Conservation (phyloP, 2,329 filamentous ascomycete species). For the Alternaria arborescens region DNA sequence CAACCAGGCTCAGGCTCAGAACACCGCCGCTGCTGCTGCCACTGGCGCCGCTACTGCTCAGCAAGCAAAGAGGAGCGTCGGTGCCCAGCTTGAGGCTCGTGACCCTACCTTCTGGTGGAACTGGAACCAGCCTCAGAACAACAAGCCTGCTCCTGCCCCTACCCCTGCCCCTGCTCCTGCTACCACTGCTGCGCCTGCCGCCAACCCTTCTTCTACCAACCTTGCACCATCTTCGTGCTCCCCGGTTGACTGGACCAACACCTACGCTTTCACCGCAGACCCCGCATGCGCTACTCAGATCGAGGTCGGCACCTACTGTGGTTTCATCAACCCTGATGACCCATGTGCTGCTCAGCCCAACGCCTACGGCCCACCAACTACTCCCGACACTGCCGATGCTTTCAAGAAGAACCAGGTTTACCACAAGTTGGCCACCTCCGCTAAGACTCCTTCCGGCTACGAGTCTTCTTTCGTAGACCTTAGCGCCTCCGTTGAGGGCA, state of each 20-base stretch:
- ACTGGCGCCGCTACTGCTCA: conserved; percentile 23
- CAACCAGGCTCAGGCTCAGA: conserved; percentile 23
- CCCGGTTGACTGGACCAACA: conserved; percentile 34
- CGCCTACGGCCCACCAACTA: conserved; percentile 29
- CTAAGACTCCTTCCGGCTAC: conserved; percentile 32
- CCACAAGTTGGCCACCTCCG: conserved; percentile 31
- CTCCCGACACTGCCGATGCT: conserved; percentile 33
- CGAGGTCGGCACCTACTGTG: conserved; percentile 37
- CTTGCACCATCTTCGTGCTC: conserved; percentile 31
- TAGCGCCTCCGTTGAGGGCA: conserved; percentile 26
- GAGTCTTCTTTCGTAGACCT: conserved; percentile 30
- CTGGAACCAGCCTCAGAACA: conserved; percentile 9
- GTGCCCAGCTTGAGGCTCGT: conserved; percentile 11
- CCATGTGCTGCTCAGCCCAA: conserved; percentile 39
- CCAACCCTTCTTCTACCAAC: conserved; percentile 27
- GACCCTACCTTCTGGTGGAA: conserved; percentile 12
- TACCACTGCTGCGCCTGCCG: conserved; percentile 8
- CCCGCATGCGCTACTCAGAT: conserved; percentile 33
- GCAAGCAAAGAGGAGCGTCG: conserved; percentile 21
- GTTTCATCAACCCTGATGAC: conserved; percentile 39
- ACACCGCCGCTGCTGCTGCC: conserved; percentile 22
- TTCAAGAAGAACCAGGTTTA: conserved; percentile 38
- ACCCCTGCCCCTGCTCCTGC: conserved; percentile 1
- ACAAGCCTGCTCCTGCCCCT: conserved; percentile 2
- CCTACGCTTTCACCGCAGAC: conserved; percentile 30